A percentile compares a stretch with the other conserved stretches of the same genome.
These are phyloP conservation scores for Delitschia confertaspora DNA, from an alignment of 495 filamentous ascomycete species.

Conservation along the genomic window DNA sequence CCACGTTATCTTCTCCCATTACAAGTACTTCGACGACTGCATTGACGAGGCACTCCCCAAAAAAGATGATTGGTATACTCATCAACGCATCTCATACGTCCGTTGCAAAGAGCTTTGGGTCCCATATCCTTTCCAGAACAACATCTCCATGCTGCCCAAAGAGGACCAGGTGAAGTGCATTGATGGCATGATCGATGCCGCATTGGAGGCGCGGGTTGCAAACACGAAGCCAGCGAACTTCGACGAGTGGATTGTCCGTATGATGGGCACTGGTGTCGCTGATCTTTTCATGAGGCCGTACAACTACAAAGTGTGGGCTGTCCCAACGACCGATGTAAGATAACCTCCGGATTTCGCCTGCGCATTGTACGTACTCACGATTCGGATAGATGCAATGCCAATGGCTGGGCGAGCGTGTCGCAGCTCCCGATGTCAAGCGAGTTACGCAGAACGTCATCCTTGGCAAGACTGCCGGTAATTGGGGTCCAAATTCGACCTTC, in stretches of 20 bases:
- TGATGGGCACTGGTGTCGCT: conserved; percentile 82
- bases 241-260: conserved; percentile 96
- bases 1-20: conserved; percentile 99
- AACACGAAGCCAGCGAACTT: conserved; percentile 91
- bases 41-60: conserved; percentile 92
- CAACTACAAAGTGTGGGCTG: conserved; percentile 99
- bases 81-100: conserved; percentile 98
- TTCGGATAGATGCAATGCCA: conserved; percentile 86
- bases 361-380: conserved; percentile 1
- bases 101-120: conserved; percentile 95
- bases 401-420: conserved; percentile 98
- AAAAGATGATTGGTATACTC: conserved; percentile 89
- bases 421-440: conserved; percentile 91
- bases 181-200: conserved; percentile 94
- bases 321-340: conserved; percentile 90
- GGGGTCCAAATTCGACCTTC: conserved; percentile 98
- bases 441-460: conserved; percentile 93
- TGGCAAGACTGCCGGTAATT: conserved; percentile 92
- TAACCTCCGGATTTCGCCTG: not conserved
- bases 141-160: conserved; percentile 97
- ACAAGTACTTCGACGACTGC: conserved; percentile 99
- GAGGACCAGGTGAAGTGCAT: conserved; percentile 93
- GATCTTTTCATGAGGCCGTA: conserved; percentile 98
- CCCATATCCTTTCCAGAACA: conserved; percentile 99
- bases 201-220: conserved; percentile 72